A percentile compares a stretch with the other conserved stretches of the same genome.
phyloP scores from a whole-genome alignment of 495 filamentous ascomycete species.

The Penicillium roqueforti region DNA sequence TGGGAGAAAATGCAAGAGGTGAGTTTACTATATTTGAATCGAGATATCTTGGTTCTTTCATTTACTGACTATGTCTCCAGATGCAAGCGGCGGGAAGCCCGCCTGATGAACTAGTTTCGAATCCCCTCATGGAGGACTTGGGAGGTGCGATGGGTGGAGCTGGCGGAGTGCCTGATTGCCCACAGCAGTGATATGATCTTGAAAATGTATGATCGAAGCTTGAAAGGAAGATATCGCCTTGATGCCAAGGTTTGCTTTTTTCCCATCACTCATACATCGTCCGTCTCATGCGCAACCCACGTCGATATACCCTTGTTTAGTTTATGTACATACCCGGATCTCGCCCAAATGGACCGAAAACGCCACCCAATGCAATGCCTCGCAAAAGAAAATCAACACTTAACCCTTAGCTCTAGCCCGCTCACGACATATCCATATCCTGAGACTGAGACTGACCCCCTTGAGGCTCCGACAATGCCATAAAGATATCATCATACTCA shows the following conservation, averaged over 20 bases:
- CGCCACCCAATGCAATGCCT: conserved; percentile 21
- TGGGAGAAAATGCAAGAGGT: conserved; percentile 98
- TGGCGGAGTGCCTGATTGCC: conserved; percentile 37
- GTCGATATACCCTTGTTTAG: conserved; percentile 32
- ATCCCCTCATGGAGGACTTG: conserved; percentile 47
- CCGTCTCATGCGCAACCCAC: conserved; percentile 15
- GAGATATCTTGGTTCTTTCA: background rate
- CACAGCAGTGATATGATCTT: conserved; percentile 31
- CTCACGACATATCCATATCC: conserved; percentile 43
- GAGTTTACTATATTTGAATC: conserved; percentile 24
- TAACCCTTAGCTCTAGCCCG: background rate
- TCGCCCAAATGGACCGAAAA: conserved; percentile 4
- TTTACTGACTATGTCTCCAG: conserved; percentile 36
- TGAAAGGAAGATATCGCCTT: background rate
- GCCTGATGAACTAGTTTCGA: conserved; percentile 82
- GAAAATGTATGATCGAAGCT: conserved; percentile 1
- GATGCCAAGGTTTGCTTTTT: background rate
- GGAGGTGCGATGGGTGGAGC: conserved; percentile 23
- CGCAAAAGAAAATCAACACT: background rate
- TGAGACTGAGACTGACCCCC: conserved; percentile 14
- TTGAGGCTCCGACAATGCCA: conserved; percentile 29
- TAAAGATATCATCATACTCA: conserved; percentile 53
- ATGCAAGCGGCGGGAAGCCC: conserved; percentile 96
- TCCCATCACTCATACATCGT: conserved; percentile 9
- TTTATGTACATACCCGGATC: conserved; percentile 4